Evolutionary conservation across 345 rosid species (phyloP).

Genomic region (Bruguiera gymnorhiza): DNA sequence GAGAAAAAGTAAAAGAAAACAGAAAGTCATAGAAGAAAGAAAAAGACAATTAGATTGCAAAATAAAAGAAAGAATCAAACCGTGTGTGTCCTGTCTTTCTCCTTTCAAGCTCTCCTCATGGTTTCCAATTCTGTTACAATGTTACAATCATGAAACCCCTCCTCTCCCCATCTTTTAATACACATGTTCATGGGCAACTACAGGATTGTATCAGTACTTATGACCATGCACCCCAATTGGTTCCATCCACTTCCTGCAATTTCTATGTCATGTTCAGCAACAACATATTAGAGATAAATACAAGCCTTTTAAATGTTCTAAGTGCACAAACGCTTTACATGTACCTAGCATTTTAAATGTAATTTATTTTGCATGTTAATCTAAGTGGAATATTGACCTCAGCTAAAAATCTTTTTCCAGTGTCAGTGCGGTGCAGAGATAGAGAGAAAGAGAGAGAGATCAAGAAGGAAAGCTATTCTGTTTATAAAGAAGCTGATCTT

Average conservation of each 20-base stretch:
- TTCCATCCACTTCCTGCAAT: background rate
- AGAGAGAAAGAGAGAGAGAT: too few species aligned
- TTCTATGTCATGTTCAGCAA: background rate
- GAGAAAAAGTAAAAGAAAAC: background rate
- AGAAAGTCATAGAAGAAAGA: too few species aligned
- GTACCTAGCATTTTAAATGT: background rate
- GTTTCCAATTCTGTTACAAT: slow-evolving; percentile 1
- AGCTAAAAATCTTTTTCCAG: background rate
- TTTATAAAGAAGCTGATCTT: slow-evolving; percentile 9
- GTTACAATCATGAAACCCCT: slow-evolving; percentile 12
- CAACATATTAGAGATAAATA: background rate
- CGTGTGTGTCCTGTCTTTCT: slow-evolving; percentile 14
- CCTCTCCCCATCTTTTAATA: slow-evolving; percentile 4
- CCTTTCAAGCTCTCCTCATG: slow-evolving; percentile 2
- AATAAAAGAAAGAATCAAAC: background rate
- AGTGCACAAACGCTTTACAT: too few species aligned
- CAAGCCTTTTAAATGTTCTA: too few species aligned
- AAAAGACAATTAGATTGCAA: background rate
- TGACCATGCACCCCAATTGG: background rate
- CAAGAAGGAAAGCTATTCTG: background rate
- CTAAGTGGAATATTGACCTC: background rate
- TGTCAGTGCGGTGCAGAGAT: background rate
- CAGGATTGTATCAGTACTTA: background rate
- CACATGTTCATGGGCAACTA: slow-evolving; percentile 9
- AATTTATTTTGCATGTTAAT: too few species aligned